Percentiles rank a stretch among this genome's conserved stretches.
phyloP scores from a whole-genome alignment of 352 stramenopile genomes.

The Globisporangium paroecandrum region DNA sequence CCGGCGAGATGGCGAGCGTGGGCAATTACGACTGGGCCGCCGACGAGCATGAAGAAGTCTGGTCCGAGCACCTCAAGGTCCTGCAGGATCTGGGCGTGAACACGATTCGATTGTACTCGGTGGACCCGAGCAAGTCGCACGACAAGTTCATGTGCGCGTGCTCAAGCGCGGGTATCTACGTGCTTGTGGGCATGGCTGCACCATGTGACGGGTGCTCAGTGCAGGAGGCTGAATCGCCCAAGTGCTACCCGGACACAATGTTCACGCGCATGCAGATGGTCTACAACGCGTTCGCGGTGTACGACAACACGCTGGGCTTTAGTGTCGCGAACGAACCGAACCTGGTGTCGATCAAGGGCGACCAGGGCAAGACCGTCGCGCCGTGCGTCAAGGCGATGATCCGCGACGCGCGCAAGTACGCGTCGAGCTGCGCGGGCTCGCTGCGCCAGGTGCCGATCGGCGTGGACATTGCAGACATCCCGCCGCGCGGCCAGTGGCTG shows the following conservation, averaged over 20 bases:
- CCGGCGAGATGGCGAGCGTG: conserved; percentile 31
- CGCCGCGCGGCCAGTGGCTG: conserved; percentile 33
- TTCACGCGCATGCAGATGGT: conserved; percentile 41
- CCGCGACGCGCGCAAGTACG: conserved; percentile 43
- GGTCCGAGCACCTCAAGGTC: conserved; percentile 41
- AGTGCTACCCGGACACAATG: conserved; percentile 44
- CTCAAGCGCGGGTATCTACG: conserved; percentile 49
- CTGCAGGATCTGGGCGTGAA: conserved; percentile 61
- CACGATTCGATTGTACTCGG: conserved; percentile 63
- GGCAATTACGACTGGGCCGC: conserved; percentile 63
- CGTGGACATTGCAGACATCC: conserved; percentile 45
- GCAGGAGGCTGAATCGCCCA: conserved; percentile 26
- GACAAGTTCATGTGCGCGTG: conserved; percentile 79
- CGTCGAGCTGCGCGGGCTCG: conserved; percentile 25
- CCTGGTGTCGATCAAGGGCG: conserved; percentile 3
- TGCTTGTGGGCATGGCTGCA: conserved; percentile 45
- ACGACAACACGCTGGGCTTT: conserved; percentile 57
- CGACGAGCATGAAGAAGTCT: conserved; percentile 56
- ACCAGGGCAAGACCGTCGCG: conserved; percentile 21
- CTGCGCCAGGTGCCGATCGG: conserved; percentile 46
- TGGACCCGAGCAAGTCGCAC: conserved; percentile 58
- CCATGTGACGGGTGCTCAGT: conserved; percentile 37
- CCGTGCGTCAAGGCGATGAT: conserved; percentile 52
- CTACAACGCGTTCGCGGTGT: conserved; percentile 56
- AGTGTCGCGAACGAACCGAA: conserved; percentile 34